These are phyloP conservation scores for Grigorovia humatica DNA, from an alignment of 805 yeast genomes.

Conservation along the genomic window DNA sequence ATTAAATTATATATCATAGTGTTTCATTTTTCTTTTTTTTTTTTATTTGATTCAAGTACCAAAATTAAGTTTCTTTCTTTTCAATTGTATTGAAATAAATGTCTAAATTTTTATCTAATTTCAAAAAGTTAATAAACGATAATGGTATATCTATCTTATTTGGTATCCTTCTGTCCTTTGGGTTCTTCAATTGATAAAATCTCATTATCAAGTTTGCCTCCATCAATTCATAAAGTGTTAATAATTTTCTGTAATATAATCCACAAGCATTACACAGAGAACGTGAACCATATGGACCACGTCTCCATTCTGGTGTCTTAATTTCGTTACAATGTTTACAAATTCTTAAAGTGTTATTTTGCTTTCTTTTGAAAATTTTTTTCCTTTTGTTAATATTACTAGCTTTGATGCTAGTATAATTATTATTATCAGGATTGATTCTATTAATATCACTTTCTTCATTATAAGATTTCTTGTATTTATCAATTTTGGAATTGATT, in stretches of 20 bases:
- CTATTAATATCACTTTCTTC: background rate
- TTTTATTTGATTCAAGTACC: too few species aligned
- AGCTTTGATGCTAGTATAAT: background rate
- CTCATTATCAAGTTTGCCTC: constrained; percentile 25
- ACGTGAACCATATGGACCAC: constrained; percentile 78
- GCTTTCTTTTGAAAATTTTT: background rate
- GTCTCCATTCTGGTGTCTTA: constrained; percentile 88
- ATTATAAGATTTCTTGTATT: background rate
- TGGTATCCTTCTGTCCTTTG: constrained; percentile 26
- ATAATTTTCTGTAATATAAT: constrained; percentile 54
- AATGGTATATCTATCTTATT: constrained; percentile 17
- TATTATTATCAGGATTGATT: background rate
- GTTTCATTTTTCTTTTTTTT: background rate
- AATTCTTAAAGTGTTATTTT: constrained; percentile 29
- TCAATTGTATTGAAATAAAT: background rate
- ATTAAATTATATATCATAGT: background rate
- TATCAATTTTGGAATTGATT: background rate
- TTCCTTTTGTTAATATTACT: background rate
- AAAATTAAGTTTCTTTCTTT: background rate
- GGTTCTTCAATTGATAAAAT: constrained; percentile 18
- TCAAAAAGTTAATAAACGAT: constrained; percentile 11
- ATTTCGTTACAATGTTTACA: constrained; percentile 66
- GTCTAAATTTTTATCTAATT: constrained; percentile 5
- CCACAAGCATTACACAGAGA: constrained; percentile 94
- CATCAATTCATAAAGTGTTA: constrained; percentile 28